Conservation (phyloP, 805 yeast species). For the Teunomyces tritomae region DNA sequence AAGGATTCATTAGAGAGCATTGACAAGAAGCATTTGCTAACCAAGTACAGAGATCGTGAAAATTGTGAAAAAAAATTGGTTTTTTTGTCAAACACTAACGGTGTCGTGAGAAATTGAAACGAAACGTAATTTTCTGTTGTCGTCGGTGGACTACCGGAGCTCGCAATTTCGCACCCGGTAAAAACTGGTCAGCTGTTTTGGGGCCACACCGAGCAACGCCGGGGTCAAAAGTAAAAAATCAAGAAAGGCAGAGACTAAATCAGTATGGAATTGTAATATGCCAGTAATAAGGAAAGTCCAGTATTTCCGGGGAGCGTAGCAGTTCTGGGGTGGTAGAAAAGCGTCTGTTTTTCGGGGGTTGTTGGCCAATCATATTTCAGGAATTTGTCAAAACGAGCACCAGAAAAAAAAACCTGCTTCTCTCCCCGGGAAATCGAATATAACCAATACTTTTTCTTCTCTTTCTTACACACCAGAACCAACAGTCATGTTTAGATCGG, state of each 20-base stretch:
- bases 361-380: slow-evolving; percentile 6
- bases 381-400: slow-evolving; percentile 8
- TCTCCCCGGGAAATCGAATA: slow-evolving; percentile 6
- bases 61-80: too few relatives aligned
- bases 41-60: too few relatives aligned
- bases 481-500: slow-evolving; percentile 17
- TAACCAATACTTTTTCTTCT: not conserved
- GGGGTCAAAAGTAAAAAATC: not conserved
- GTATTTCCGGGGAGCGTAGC: not conserved
- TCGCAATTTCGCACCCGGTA: not conserved
- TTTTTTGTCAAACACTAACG: too few relatives aligned
- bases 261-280: too few relatives aligned
- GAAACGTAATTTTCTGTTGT: not conserved
- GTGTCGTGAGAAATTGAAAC: not conserved
- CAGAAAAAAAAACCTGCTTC: slow-evolving; percentile 3
- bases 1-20: too few relatives aligned
- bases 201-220: not conserved
- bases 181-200: not conserved
- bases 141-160: not conserved
- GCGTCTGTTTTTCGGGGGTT: not conserved
- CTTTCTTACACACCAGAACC: not conserved
- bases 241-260: not conserved
- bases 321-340: not conserved
- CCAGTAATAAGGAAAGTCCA: not conserved
- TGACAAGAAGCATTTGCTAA: too few relatives aligned